Evolutionary conservation across 129 eudicot genomes (phyloP).

Genomic region (Helianthus tuberosus): DNA sequence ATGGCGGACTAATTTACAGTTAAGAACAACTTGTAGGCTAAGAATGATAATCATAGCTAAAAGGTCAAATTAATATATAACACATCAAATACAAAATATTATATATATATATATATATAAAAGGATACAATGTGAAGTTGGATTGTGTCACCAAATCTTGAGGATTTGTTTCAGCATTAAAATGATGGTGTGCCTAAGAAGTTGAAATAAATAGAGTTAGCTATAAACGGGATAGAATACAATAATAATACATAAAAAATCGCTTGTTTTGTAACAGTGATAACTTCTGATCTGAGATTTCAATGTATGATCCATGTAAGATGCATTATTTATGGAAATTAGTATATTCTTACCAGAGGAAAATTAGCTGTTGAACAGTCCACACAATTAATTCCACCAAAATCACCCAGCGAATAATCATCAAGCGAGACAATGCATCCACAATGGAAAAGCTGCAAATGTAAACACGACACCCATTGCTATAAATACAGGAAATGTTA

Average conservation of each 20-base stretch:
- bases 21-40: constrained; percentile 33
- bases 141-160: constrained; percentile 28
- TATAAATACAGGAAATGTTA: background rate
- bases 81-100: background rate
- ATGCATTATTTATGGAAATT: background rate
- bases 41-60: background rate
- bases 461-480: constrained; percentile 4
- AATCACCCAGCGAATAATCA: constrained; percentile 51
- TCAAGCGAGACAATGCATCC: constrained; percentile 61
- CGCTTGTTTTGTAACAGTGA: background rate
- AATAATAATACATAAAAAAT: no score
- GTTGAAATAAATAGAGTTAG: background rate
- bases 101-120: background rate
- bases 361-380: constrained; percentile 41
- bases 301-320: background rate
- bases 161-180: background rate
- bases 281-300: constrained; percentile 1
- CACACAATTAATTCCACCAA: constrained; percentile 61
- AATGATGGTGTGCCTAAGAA: background rate
- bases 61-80: background rate
- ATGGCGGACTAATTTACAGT: constrained; percentile 37
- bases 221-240: background rate
- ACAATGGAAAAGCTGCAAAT: constrained; percentile 61
- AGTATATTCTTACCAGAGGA: constrained; percentile 31
- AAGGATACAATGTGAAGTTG: constrained; percentile 41